Evolutionary conservation across 148 eudicot species (phyloP), one percentile per base, ranked within the genome.

Genomic region (Cornus kousa): DNA sequence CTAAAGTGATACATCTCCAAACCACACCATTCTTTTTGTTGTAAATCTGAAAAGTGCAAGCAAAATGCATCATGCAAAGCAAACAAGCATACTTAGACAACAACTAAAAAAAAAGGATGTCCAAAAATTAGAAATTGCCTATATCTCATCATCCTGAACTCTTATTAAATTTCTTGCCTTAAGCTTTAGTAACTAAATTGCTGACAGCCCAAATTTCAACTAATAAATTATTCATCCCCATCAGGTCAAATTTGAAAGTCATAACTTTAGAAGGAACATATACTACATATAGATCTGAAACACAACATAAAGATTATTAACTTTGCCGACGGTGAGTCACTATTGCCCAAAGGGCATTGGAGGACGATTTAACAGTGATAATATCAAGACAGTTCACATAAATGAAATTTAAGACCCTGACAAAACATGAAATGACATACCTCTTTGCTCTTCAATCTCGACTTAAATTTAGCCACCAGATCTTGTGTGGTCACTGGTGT

Each of bases 401-500:
- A 55, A 74, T 65, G 1, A 40, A 78, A 13, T 64, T 40, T 55
- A 31, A 67, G 65, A 55, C 53, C 39, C 19, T 14, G 19, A 14
- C 9, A 73, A 55, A 65, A 67, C 70, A 24, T 43, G 13, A 74
- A 59, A 68, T 3, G 53, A 20, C 77, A 39, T 84, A 96, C 99
- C 98, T 93, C 99, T 77, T 83, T 65, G 72, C 84, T 20, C 80
- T 84, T 90, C 55, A 96, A 86, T 83, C 99, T 87, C 33, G 98
- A 86, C 89, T 87, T 96, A 78, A 96, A 96, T 74, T 78, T 86
- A 69, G 82, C 91, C 48, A 96, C 98, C 73, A 96, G 94, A 80
- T 93, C 99, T 81, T 86, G 89, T 7, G 99, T 92, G 71, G 98
- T 96, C 69, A 96, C 88, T 22, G 92, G 90, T 32, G 88, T 88